Conservation (phyloP, 1,139 yeast species). For the Taphrina deformans region DNA sequence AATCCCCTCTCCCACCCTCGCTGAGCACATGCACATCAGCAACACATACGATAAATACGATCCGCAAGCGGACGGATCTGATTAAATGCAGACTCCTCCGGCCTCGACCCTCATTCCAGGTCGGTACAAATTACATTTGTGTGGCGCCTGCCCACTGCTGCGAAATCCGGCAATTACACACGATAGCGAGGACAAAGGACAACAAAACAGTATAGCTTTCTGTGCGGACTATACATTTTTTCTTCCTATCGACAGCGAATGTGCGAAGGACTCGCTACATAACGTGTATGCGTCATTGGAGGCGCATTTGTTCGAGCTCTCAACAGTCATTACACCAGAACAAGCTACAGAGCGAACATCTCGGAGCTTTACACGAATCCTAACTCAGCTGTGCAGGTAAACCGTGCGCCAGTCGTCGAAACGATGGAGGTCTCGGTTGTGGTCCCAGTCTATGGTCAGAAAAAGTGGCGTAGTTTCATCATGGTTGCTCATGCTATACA, state of each 20-base stretch:
- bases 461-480: neutral
- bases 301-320: no score
- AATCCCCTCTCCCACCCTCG: no score
- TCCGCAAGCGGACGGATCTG: neutral
- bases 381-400: no score
- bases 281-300: no score
- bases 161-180: neutral
- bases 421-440: neutral
- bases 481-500: neutral
- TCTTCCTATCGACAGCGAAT: no score
- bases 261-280: no score
- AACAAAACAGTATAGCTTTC: neutral
- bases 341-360: no score
- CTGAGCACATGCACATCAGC: no score
- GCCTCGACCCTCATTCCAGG: neutral
- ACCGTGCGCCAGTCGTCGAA: neutral
- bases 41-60: neutral
- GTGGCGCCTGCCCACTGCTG: neutral
- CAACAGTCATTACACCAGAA: no score
- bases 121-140: neutral
- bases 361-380: no score
- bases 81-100: neutral
- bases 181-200: neutral
- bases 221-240: no score
- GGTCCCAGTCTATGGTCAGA: neutral